A percentile compares a stretch with the other conserved stretches of the same genome.
These are phyloP conservation scores for Podospora fimiseda DNA, from an alignment of 495 filamentous ascomycete genomes.

Conservation along the genomic window DNA sequence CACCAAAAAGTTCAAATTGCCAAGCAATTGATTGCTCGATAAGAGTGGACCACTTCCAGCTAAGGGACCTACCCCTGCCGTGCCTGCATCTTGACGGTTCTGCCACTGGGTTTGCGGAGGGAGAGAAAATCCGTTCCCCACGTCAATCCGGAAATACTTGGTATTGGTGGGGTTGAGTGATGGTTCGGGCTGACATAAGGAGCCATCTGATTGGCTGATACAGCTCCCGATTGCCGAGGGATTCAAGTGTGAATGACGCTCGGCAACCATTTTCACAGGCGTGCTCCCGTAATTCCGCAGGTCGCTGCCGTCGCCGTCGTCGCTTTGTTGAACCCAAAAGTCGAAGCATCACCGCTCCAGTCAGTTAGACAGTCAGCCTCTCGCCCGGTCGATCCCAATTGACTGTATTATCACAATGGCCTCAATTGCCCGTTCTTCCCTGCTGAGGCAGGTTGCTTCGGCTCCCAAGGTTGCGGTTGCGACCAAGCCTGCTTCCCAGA, in stretches of 20 bases:
- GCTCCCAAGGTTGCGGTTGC: constrained; percentile 18
- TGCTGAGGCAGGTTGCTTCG: constrained; percentile 45
- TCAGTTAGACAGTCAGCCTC: constrained; percentile 2
- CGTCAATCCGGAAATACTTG: constrained; percentile 9
- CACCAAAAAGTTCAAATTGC: no score
- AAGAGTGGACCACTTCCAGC: no score
- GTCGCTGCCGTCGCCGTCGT: constrained; percentile 10
- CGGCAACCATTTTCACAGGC: constrained; percentile 20
- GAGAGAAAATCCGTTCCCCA: constrained; percentile 4
- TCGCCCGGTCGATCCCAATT: constrained; percentile 21
- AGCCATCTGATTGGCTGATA: constrained; percentile 19
- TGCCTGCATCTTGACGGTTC: no score
- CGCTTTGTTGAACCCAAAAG: constrained; percentile 3
- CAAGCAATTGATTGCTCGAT: no score
- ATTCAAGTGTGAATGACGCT: constrained; percentile 7
- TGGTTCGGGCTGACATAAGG: constrained; percentile 27
- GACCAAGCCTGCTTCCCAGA: constrained; percentile 22
- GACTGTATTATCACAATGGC: constrained; percentile 37
- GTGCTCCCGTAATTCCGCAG: constrained; percentile 2
- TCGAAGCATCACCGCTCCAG: constrained; percentile 2
- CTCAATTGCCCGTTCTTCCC: constrained; percentile 47
- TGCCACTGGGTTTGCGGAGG: no score
- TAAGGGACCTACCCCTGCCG: no score
- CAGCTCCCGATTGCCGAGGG: constrained; percentile 29
- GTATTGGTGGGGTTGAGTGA: constrained; percentile 11